A percentile compares a stretch with the other conserved stretches of the same genome.
These are phyloP conservation scores for Exserohilum turcica DNA, from an alignment of 2,329 filamentous ascomycete species.

Conservation along the genomic window DNA sequence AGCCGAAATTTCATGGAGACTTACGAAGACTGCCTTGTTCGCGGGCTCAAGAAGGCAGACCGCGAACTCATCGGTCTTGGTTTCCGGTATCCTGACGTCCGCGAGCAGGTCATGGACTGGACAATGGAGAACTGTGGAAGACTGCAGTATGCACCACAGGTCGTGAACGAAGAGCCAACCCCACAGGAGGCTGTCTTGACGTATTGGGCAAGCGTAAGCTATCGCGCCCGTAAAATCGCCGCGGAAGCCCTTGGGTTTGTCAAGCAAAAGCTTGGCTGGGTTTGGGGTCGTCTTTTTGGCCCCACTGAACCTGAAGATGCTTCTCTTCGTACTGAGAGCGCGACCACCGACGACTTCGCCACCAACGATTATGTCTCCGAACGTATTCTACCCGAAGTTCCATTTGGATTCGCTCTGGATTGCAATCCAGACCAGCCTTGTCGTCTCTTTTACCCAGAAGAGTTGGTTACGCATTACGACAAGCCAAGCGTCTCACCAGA, in stretches of 20 bases:
- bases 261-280: not conserved
- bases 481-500: not conserved
- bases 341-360: not conserved
- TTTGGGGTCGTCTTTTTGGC: not conserved
- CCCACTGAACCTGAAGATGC: not conserved
- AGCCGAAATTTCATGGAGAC: conserved; percentile 23
- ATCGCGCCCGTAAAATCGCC: conserved; percentile 2
- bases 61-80: conserved; percentile 11
- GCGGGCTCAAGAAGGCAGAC: conserved; percentile 24
- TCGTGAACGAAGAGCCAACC: conserved; percentile 1
- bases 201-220: conserved; percentile 1
- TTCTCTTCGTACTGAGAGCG: not conserved
- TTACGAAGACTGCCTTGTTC: conserved; percentile 33
- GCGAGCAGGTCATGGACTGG: conserved; percentile 29
- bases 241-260: conserved; percentile 1
- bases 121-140: conserved; percentile 26
- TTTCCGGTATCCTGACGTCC: conserved; percentile 22
- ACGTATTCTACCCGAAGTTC: conserved; percentile 2
- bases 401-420: conserved; percentile 17
- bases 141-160: conserved; percentile 26
- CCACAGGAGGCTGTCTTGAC: conserved; percentile 8
- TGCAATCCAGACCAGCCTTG: conserved; percentile 14
- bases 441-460: conserved; percentile 7
- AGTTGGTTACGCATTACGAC: not conserved
- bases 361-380: not conserved